Evolutionary conservation across 1,284 basidiomycete species (phyloP), one percentile per base, ranked within the genome.

Genomic region (Hymenochaete sp.): DNA sequence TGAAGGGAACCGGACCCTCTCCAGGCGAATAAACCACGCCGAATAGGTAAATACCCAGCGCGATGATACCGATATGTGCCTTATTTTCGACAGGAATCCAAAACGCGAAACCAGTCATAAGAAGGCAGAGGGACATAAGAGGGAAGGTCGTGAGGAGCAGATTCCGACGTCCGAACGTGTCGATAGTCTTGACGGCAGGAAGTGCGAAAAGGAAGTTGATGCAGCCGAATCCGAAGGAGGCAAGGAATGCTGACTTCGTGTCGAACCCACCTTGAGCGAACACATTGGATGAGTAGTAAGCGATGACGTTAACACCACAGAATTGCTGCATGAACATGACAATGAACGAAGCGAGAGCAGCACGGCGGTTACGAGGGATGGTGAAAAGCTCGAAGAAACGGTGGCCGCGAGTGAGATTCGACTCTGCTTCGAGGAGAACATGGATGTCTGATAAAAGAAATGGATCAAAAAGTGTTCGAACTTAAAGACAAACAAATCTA

Each of bases 1-100:
- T 72, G 56, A 74, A 79, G 0, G 82, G 79, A 3, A 88, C 83
- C 8, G 84, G 83, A 1, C 83, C 82, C 62, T 84, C 80, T 40
- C 79, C 73, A 5, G 72, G 68, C 0, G 71, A 76, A 57, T 80
- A 82, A 57, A 75, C 72, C 2, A 69, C 69, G 1, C 67, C 67
- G 53, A 78, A 79, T 11, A 79, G 50, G 62, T 76, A 77, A 51
- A 82, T 58, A 54, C 79, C 75, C 3, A 79, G 58, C 0, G 75
- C 74, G 28, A 81, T 62, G 4, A 68, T 60, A 4, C 68, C 72
- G 26, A 72, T 57, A 52, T 65, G 59, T 14, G 72, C 70, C 13
- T 55, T 44, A 37, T 57, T 64, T 1, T 45, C 50, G 5, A 48
- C 53, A 1, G 68, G 67, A 28, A 77, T 75, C 48, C 67, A 67